Percentiles rank a stretch among this genome's conserved stretches.
phyloP scores from a whole-genome alignment of 2,329 filamentous ascomycete genomes.

The Ilyonectria destructans region DNA sequence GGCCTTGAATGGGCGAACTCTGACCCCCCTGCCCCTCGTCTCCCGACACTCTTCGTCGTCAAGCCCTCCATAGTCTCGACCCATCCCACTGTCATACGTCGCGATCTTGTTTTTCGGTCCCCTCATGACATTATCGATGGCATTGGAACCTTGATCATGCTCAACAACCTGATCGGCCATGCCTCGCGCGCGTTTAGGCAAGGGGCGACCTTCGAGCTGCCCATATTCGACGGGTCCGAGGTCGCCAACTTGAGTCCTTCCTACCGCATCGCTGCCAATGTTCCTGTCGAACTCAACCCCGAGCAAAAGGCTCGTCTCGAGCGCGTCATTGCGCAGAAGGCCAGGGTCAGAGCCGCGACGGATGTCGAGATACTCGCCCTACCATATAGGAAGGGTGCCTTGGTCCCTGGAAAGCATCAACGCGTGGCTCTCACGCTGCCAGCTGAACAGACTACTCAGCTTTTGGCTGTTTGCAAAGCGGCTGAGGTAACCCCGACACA shows the following conservation, averaged over 20 bases:
- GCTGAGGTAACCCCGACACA: slow-evolving; percentile 50
- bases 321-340: slow-evolving; percentile 20
- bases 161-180: slow-evolving; percentile 51
- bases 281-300: fast-evolving
- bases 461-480: slow-evolving; percentile 41
- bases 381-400: slow-evolving; percentile 40
- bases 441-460: slow-evolving; percentile 29
- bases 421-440: slow-evolving; percentile 44
- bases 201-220: slow-evolving; percentile 27
- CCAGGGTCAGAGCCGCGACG: slow-evolving; percentile 7
- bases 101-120: slow-evolving; percentile 56
- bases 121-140: slow-evolving; percentile 61
- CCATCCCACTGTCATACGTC: neutral
- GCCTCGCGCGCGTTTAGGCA: slow-evolving; percentile 43
- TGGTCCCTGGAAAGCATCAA: slow-evolving; percentile 45
- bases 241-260: slow-evolving; percentile 32
- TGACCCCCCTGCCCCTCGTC: slow-evolving; percentile 52
- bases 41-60: slow-evolving; percentile 55
- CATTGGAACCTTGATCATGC: slow-evolving; percentile 55
- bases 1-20: slow-evolving; percentile 55
- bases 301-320: neutral
- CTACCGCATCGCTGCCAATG: slow-evolving; percentile 21
- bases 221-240: slow-evolving; percentile 43
- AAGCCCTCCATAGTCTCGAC: slow-evolving; percentile 11
- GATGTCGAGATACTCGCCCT: slow-evolving; percentile 24